Base-by-base conservation (phyloP, 2,329 filamentous ascomycete genomes). In the Dactylellina sp. region DNA sequence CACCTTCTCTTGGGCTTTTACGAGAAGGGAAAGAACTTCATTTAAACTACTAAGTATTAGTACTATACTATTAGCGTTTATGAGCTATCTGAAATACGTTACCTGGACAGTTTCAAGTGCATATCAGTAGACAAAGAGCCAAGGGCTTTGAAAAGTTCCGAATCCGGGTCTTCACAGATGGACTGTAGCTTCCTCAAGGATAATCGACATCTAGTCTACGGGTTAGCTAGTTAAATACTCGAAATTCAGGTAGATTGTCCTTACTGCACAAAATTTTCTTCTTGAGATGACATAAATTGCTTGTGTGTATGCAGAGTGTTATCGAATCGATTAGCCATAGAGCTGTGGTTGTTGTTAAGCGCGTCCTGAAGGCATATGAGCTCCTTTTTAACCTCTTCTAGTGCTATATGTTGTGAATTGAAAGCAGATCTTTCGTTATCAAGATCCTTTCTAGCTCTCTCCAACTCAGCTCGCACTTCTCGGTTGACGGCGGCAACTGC, bases 201-300 rank as follows among this genome's bases (percentile, higher is more conserved):
- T 16, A 49, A 18, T 16, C 37, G 53, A 12, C 49, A 56, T 39
- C 70, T 74, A 46, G 3, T 24, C n/a, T 24, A 2, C 9, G 5
- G 16, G 6, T 62, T 62, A 62, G 55, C 16, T 14, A 20, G 7
- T 11, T 25, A n/a, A 49, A 18, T 18, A 32, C n/a, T 18, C n/a
- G n/a, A n/a, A n/a, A n/a, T 20, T 32, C 28, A 22, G 18, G 7
- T 53, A 5, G 0, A 6, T 25, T 11, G 3, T 22, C 9, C 60
- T 16, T 57, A 74, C 70, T 52, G 32, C 11, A 14, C 35, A 22
- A 66, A 61, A n/a, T 60, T 53, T 22, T 40, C 49, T 50, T 74
- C 28, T 28, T 74, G 70, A 16, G 52, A 44, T 4, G 37, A 44
- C 14, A 65, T 14, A 3, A 66, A 28, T 12, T 62, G n/a, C 28